These are phyloP conservation scores for Fonsecaea monophora DNA, from an alignment of 2,329 filamentous ascomycete genomes.

Conservation along the genomic window DNA sequence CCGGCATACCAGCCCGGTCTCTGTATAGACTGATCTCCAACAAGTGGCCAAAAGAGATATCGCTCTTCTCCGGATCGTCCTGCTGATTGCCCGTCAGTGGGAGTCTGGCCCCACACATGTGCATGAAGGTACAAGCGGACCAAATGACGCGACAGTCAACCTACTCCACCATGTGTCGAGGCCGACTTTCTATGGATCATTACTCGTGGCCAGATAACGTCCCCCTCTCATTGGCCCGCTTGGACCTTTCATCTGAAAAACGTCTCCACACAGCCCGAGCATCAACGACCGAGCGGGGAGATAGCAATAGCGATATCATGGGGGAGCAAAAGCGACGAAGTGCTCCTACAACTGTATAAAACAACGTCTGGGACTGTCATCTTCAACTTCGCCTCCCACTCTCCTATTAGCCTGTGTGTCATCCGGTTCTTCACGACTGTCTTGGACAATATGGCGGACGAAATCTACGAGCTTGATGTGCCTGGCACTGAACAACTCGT, in stretches of 20 bases:
- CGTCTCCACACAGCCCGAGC: background rate
- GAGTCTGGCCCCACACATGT: background rate
- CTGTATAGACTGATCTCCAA: background rate
- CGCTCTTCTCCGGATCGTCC: slow-evolving; percentile 12
- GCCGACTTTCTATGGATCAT: background rate
- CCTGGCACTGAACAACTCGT: slow-evolving; percentile 47
- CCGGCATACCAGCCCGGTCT: background rate
- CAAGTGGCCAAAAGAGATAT: background rate
- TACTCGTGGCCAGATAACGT: background rate
- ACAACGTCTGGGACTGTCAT: background rate
- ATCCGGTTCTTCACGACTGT: background rate
- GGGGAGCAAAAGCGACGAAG: background rate
- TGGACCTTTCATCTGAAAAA: slow-evolving; percentile 18
- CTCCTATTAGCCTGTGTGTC: background rate
- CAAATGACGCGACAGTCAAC: background rate
- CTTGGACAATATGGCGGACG: slow-evolving; percentile 8
- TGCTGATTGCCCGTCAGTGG: background rate
- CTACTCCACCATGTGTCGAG: background rate
- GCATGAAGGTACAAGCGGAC: slow-evolving; percentile 1
- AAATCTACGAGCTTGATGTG: slow-evolving; percentile 39
- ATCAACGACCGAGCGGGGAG: background rate
- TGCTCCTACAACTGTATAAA: background rate
- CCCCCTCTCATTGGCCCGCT: slow-evolving; percentile 15
- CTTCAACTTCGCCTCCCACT: background rate
- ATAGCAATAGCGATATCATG: background rate